Evolutionary conservation across 345 rosid genomes (phyloP).

Genomic region (Camelina hispida): DNA sequence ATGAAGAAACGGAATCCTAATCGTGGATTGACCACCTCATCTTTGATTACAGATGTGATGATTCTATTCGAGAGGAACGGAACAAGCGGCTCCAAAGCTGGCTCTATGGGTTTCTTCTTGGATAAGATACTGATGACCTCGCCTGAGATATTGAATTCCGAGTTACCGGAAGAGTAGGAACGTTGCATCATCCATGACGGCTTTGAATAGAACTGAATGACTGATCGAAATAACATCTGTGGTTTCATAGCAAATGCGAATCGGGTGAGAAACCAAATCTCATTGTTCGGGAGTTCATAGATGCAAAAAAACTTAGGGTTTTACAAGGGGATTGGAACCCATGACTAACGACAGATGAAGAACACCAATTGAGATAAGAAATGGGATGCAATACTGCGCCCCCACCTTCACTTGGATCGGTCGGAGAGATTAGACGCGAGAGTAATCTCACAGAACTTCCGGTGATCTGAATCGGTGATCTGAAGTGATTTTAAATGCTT

Average conservation of each 20-base stretch:
- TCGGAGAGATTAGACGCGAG: neutral
- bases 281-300: slow-evolving; percentile 25
- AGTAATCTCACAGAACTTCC: neutral
- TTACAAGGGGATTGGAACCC: neutral
- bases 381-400: neutral
- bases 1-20: slow-evolving; percentile 77
- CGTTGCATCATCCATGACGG: slow-evolving; percentile 40
- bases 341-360: neutral
- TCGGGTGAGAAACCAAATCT: slow-evolving; percentile 30
- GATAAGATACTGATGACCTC: slow-evolving; percentile 60
- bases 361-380: slow-evolving; percentile 9
- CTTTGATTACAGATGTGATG: slow-evolving; percentile 56
- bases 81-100: slow-evolving; percentile 62
- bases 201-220: slow-evolving; percentile 33
- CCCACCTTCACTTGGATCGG: neutral
- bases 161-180: slow-evolving; percentile 32
- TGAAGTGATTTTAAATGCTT: slow-evolving; percentile 15
- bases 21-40: slow-evolving; percentile 47
- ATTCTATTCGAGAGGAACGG: slow-evolving; percentile 55
- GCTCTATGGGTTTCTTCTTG: slow-evolving; percentile 60
- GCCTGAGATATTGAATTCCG: slow-evolving; percentile 42
- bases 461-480: slow-evolving; percentile 6
- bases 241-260: slow-evolving; percentile 42
- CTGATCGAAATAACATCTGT: slow-evolving; percentile 41
- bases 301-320: slow-evolving; percentile 12